Base-by-base conservation (phyloP, 768 basidiomycete species). In the Russula brevipes region DNA sequence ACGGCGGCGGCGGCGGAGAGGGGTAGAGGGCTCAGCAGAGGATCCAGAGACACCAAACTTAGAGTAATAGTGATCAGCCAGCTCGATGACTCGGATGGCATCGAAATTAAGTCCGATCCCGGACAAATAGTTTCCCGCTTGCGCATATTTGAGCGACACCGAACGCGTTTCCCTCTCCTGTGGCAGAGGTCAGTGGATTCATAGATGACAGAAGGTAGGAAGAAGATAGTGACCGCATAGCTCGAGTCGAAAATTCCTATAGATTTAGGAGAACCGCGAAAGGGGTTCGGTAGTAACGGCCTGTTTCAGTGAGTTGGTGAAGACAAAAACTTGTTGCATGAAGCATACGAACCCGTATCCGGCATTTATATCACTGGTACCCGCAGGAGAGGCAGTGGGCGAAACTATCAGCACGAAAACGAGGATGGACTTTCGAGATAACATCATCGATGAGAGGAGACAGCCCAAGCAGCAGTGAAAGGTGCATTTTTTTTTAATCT, bases 401-500 rank as follows among this genome's bases (percentile, higher is more conserved):
- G 12, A 50, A 36, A 31, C n/a, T 1, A 45, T 31, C 30, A 65
- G 14, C 55, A 84, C 80, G 82, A 83, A 19, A 81, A 85, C 68
- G 82, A 80, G 80, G 83, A 81, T 19, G 81, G 80, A 5, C 62
- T 70, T 30, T 35, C n/a, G 49, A 9, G 49, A n/a, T 72, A 16
- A 39, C 63, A 64, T 64, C 38, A 3, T 30, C 7, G 38, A 58
- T 24, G 16, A 47, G 49, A 19, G 49, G 4, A 39, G 36, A 31
- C 3, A 5, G 19, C 36, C 33, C 2, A 24, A 24, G 14, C 35
- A 11, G 38, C 17, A 7, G 16, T 9, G 16, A 5, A 10, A 3
- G 16, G n/a, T 42, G 17, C 36, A 38, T 49, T 3, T 35, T 51
- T 38, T 9, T n/a, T 46, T 42, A 24, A 17, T 51, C 36, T 14